These are phyloP conservation scores for Tricholoma bakamatsutake DNA, from an alignment of 768 basidiomycete genomes.

Conservation along the genomic window DNA sequence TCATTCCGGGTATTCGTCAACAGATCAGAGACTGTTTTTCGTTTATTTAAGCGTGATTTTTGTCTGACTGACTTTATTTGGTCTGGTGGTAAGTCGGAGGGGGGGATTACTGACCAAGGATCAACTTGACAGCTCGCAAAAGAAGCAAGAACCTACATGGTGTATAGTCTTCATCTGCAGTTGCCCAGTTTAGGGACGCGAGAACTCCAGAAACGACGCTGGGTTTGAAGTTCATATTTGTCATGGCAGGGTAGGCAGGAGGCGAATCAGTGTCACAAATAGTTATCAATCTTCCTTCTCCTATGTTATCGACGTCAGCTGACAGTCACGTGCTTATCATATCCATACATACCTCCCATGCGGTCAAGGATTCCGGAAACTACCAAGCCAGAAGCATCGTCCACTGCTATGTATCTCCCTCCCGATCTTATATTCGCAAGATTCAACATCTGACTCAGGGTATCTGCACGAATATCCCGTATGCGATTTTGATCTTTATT, in stretches of 20 bases:
- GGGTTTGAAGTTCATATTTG: conserved; percentile 79
- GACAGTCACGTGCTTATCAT: neutral
- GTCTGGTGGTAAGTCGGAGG: conserved; percentile 51
- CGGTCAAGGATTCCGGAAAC: conserved; percentile 82
- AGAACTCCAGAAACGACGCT: conserved; percentile 47
- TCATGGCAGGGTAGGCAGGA: conserved; percentile 81
- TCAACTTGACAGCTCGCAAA: neutral
- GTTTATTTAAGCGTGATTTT: conserved; percentile 65
- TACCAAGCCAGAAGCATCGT: conserved; percentile 87
- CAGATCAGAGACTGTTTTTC: conserved; percentile 62
- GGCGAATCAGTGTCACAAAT: conserved; percentile 90
- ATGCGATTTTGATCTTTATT: conserved; percentile 76
- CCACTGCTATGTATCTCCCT: conserved; percentile 83
- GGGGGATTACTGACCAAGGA: conserved; percentile 42
- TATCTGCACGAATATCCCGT: conserved; percentile 80
- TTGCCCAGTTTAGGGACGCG: conserved; percentile 85
- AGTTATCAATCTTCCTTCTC: conserved; percentile 73
- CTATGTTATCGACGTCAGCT: conserved; percentile 30
- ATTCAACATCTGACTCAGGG: conserved; percentile 83
- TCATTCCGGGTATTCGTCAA: conserved; percentile 68
- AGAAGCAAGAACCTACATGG: conserved; percentile 42
- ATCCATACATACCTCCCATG: conserved; percentile 58
- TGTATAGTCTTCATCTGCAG: conserved; percentile 69
- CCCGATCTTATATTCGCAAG: conserved; percentile 81
- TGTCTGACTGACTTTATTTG: conserved; percentile 69